Evolutionary conservation across 106 monocot genomes (phyloP).

Genomic region (Agapanthus africanus): DNA sequence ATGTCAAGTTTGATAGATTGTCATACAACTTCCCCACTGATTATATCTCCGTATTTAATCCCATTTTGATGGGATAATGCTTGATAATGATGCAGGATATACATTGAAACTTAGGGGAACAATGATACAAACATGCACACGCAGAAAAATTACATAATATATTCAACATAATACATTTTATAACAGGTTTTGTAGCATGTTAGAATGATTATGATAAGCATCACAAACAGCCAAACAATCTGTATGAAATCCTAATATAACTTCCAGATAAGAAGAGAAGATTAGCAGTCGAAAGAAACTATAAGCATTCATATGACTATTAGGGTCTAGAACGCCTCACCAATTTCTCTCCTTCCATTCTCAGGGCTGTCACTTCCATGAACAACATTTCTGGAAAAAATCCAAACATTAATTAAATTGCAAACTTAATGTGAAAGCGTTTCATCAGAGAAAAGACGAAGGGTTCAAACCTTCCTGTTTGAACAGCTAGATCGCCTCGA

Average conservation of each 20-base stretch:
- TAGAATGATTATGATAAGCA: not conserved
- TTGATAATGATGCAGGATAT: too few species aligned
- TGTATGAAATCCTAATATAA: not conserved
- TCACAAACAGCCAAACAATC: not conserved
- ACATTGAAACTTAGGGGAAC: too few species aligned
- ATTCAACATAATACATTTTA: too few species aligned
- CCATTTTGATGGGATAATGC: too few species aligned
- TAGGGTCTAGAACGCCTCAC: slow-evolving; percentile 21
- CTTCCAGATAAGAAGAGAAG: not conserved
- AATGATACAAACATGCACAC: too few species aligned
- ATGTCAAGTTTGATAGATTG: too few species aligned
- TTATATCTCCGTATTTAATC: too few species aligned
- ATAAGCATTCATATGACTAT: not conserved
- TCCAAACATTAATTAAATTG: not conserved
- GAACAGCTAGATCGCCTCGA: slow-evolving; percentile 89
- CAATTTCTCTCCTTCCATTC: slow-evolving; percentile 84
- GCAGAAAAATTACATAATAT: too few species aligned
- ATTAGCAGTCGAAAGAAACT: not conserved
- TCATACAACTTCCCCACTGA: too few species aligned
- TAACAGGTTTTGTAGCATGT: not conserved
- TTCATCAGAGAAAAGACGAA: slow-evolving; percentile 1
- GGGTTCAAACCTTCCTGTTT: slow-evolving; percentile 74
- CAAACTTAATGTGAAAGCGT: not conserved
- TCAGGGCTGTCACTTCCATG: slow-evolving; percentile 99
- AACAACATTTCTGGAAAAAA: slow-evolving; percentile 77